Base-by-base conservation (phyloP, 2,329 filamentous ascomycete species). In the Acrocalymma vagum region DNA sequence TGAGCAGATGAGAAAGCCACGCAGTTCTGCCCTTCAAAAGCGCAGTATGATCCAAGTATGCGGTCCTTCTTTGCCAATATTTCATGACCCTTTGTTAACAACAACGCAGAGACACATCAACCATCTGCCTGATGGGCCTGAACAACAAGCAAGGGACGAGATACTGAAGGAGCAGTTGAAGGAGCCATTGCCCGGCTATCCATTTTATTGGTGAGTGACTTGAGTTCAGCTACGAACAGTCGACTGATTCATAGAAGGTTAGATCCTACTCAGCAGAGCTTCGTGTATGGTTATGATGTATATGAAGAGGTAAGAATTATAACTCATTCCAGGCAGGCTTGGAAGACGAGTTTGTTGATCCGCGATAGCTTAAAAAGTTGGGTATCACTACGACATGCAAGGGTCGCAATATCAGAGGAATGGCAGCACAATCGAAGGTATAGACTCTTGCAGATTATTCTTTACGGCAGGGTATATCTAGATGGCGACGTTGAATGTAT, bases 131-230 rank as follows among this genome's bases (percentile, higher is more conserved):
- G 60, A 72, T 49, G 80, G 82, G 0, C 71, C 76, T 4, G 76
- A 80, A 48, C 83, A 86, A 59, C 64, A 76, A 48, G 72, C 67
- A n/a, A 71, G 84, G 34, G 83, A 86, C 52, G 60, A 75, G 21
- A 30, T 83, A 3, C 82, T 86, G 15, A 10, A 8, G 60, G 10
- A 46, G 22, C 26, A 51, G 15, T 26, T 36, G 7, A 20, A 33
- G 3, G 45, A 55, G 18, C 50, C 54, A 5, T 42, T 42, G 5
- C 45, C 49, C 25, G 48, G 43, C 7, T 58, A 37, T 29, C 53
- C 46, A 10, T 32, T 18, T 34, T 33, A 27, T 9, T 23, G 30
- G 30, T 33, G 23, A 8, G 30, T 33, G 6, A n/a, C n/a, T 7
- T 11, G 10, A 8, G 8, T 9, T 9, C 9, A 9, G 8, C 9